Conservation (phyloP, 805 yeast species). For the Candida coquimbonensis region DNA sequence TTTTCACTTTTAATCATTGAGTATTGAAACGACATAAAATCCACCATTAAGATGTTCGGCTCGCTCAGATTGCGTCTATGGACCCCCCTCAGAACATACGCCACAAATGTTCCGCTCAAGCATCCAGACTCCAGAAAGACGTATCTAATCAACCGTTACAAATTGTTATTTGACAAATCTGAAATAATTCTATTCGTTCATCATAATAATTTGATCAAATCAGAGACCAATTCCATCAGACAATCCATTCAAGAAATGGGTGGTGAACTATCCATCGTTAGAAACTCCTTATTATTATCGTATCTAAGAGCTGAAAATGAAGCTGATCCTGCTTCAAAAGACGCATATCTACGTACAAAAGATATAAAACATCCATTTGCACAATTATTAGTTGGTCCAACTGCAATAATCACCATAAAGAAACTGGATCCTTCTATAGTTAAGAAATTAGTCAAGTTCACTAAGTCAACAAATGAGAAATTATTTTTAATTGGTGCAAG, state of each 20-base stretch:
- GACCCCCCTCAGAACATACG: constrained; percentile 13
- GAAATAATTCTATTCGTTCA: constrained; percentile 75
- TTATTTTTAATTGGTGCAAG: constrained; percentile 82
- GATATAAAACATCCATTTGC: constrained; percentile 57
- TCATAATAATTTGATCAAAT: constrained; percentile 70
- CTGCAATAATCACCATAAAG: constrained; percentile 67
- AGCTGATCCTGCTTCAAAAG: constrained; percentile 65
- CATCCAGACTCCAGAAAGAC: constrained; percentile 74
- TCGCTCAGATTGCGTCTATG: background rate
- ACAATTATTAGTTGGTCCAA: constrained; percentile 74
- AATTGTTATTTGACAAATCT: constrained; percentile 56
- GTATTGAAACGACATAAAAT: background rate
- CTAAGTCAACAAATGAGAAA: constrained; percentile 62
- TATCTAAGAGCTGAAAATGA: constrained; percentile 66
- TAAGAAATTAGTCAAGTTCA: constrained; percentile 49
- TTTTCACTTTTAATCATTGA: background rate
- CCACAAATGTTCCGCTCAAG: constrained; percentile 34
- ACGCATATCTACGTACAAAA: constrained; percentile 37
- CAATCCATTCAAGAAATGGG: constrained; percentile 57
- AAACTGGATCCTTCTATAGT: constrained; percentile 67
- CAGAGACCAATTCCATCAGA: constrained; percentile 61
- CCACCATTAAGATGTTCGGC: constrained; percentile 2
- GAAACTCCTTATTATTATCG: constrained; percentile 65
- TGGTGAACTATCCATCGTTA: constrained; percentile 59
- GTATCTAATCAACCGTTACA: constrained; percentile 73